Evolutionary conservation across 805 yeast species (phyloP), one percentile per base, ranked within the genome.

Genomic region (Kodamaea jinghongensis): DNA sequence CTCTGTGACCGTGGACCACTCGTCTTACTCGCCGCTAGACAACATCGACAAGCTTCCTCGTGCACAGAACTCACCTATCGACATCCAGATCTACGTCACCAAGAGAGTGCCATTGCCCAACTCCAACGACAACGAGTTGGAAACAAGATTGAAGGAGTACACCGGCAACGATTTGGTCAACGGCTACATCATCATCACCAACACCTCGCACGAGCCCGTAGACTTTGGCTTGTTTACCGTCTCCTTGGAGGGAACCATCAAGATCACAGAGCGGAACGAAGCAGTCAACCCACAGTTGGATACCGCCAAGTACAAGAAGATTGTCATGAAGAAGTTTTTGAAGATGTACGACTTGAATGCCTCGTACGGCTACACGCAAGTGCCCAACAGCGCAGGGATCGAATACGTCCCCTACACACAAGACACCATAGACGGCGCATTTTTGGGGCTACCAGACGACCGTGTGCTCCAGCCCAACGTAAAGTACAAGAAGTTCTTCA

Each of bases 311-410:
- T 59, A 52, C 36, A 56, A 53, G 30, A 61, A 60, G 36, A 53
- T 68, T 4, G 44, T 67, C 36, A 62, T 65, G 53, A 76, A 78
- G 46, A 71, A 76, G 47, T 75, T 79, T 45, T 51, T 79, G 35
- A 71, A 78, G 46, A 79, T 78, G 83, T 75, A 78, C 36, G 85
- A 79, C 50, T 49, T 79, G 32, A 71, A 75, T 52, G 84, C 84
- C 1, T 73, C 81, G 6, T 73, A 70, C 48, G 73, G 76, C 0
- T 71, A 73, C 41, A 54, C 61, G 1, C 67, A 70, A 28, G 69
- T 77, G 12, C 78, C 81, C 2, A 70, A 73, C 47, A 67, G 78
- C 27, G 80, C 79, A 13, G 73, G 77, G 0, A 55, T 71, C 9
- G 67, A 69, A 36, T 71, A 73, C 46, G 68, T 59, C 23, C 63